A percentile compares a stretch with the other conserved stretches of the same genome.
phyloP scores from a whole-genome alignment of 2,329 filamentous ascomycete genomes.

The Botrytis paeoniae region DNA sequence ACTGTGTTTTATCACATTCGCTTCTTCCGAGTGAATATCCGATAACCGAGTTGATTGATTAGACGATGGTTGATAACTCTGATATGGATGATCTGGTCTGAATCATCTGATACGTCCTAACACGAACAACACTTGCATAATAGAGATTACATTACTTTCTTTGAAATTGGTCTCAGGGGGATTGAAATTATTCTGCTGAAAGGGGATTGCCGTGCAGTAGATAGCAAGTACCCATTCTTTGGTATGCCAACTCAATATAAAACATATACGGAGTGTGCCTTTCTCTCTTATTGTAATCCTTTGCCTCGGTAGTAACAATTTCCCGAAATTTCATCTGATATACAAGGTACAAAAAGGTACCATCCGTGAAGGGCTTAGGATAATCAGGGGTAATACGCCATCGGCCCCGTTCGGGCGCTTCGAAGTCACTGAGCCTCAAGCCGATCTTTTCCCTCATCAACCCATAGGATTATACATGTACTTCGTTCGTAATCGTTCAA shows the following conservation, averaged over 20 bases:
- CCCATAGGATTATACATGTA: not conserved
- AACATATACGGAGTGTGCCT: not conserved
- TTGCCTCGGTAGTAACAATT: conserved; percentile 1
- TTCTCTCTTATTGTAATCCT: not conserved
- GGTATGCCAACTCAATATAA: not conserved
- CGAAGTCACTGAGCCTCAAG: conserved; percentile 10
- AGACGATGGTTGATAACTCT: not conserved
- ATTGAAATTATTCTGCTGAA: not conserved
- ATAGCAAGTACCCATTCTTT: not conserved
- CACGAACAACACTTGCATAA: not conserved
- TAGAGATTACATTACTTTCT: not conserved
- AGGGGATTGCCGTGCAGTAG: not conserved
- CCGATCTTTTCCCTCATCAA: not conserved
- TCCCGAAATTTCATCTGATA: conserved; percentile 2
- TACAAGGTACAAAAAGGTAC: conserved; percentile 10
- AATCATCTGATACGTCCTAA: not conserved
- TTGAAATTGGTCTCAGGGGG: not conserved
- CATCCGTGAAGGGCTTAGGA: not conserved
- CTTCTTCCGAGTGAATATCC: not conserved
- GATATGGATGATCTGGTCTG: not conserved
- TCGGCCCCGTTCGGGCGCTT: conserved; percentile 5
- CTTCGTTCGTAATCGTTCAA: not conserved
- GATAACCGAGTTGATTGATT: conserved; percentile 1
- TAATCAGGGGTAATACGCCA: conserved; percentile 13
- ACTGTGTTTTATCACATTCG: conserved; percentile 1